These are phyloP conservation scores for grape (Vitis vinifera) DNA, from an alignment of 164 flowering plant species.

Conservation along the genomic window ASM3070453v1 NC_081817.1:25919001-25919500, in stretches of 20 bases:
- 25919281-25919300: too few relatives aligned
- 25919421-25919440: too few relatives aligned
- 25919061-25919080: constrained; percentile 48
- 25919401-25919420: not conserved
- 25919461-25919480: too few relatives aligned
- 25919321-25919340: constrained; percentile 70
- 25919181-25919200: constrained; percentile 41
- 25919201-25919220: constrained; percentile 20
- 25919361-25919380: constrained; percentile 56
- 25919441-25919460: too few relatives aligned
- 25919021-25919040: constrained; percentile 86
- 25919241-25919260: too few relatives aligned
- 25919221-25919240: too few relatives aligned
- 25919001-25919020: constrained; percentile 59
- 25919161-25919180: constrained; percentile 87
- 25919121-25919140: constrained; percentile 58
- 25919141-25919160: constrained; percentile 83
- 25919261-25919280: too few relatives aligned
- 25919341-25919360: constrained; percentile 66
- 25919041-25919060: constrained; percentile 90
- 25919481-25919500: too few relatives aligned
- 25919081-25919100: constrained; percentile 60
- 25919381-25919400: constrained; percentile 53
- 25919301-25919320: constrained; percentile 31
- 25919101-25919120: constrained; percentile 56